These are phyloP conservation scores for Cyclostephanos tholiformis DNA, from an alignment of 108 stramenopile genomes.

Conservation along the genomic window DNA sequence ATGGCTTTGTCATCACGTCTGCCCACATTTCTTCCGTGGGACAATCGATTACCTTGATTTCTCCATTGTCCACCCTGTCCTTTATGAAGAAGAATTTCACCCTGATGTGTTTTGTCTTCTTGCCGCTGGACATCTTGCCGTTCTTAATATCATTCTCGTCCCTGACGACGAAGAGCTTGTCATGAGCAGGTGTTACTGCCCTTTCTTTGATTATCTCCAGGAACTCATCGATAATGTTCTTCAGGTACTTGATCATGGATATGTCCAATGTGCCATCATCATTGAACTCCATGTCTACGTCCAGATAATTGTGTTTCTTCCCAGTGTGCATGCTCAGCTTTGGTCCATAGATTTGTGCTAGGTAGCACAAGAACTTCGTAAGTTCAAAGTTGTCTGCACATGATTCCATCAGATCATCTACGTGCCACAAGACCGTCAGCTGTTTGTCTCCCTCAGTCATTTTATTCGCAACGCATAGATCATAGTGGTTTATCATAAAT, in stretches of 20 bases:
- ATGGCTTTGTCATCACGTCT: too few relatives aligned
- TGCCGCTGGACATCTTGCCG: too few relatives aligned
- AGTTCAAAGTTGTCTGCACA: background rate
- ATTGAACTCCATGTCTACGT: too few relatives aligned
- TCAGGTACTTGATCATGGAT: too few relatives aligned
- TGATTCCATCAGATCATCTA: conserved; percentile 48
- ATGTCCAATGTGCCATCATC: too few relatives aligned
- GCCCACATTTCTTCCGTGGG: too few relatives aligned
- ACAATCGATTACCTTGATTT: too few relatives aligned
- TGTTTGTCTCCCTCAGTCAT: conserved; percentile 8
- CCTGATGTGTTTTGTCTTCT: too few relatives aligned
- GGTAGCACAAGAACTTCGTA: background rate
- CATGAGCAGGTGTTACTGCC: conserved; percentile 11
- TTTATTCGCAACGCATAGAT: conserved; percentile 25
- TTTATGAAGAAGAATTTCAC: too few relatives aligned
- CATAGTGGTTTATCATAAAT: conserved; percentile 26
- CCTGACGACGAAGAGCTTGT: conserved; percentile 8
- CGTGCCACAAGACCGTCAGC: conserved; percentile 53
- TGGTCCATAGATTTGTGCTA: conserved; percentile 14
- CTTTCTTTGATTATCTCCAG: background rate
- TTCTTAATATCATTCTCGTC: conserved; percentile 3
- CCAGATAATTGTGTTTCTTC: conserved; percentile 48
- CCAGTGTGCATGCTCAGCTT: conserved; percentile 31
- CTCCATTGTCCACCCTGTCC: too few relatives aligned
- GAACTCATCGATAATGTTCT: conserved; percentile 27